Evolutionary conservation across 768 basidiomycete species (phyloP).

Genomic region (Termitomyces sp.): DNA sequence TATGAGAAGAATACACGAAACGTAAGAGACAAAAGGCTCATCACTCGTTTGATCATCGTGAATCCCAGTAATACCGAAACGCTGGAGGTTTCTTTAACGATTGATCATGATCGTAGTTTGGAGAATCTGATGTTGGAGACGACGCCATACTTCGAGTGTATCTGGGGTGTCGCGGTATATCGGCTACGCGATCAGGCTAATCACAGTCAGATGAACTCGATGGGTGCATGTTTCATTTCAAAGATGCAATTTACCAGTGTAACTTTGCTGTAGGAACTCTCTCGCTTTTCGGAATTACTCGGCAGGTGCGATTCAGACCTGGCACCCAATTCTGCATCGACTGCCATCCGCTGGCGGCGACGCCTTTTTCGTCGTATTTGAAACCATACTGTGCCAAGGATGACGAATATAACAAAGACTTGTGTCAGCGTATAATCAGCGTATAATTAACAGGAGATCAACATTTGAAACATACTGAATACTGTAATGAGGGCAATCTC

Average conservation of each 20-base stretch:
- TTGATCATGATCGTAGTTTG: conserved; percentile 18
- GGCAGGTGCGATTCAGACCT: neutral
- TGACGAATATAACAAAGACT: conserved; percentile 21
- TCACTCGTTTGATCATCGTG: conserved; percentile 7
- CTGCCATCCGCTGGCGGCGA: neutral
- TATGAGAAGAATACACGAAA: neutral
- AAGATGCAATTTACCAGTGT: conserved; percentile 3
- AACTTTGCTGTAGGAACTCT: neutral
- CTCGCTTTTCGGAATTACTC: conserved; percentile 4
- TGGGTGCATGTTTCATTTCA: neutral
- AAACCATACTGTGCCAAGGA: conserved; percentile 20
- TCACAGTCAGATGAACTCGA: neutral
- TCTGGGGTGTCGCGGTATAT: conserved; percentile 8
- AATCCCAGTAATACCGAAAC: conserved; percentile 27
- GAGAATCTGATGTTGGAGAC: conserved; percentile 12
- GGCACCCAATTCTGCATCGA: conserved; percentile 3
- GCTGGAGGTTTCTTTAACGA: conserved; percentile 18
- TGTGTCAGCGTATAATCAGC: neutral
- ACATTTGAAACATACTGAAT: conserved; percentile 22
- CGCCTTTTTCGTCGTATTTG: conserved; percentile 21
- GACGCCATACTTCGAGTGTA: conserved; percentile 3
- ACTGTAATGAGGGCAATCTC: conserved; percentile 30
- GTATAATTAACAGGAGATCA: neutral
- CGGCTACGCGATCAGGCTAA: conserved; percentile 10
- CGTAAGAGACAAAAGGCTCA: neutral